Conservation (phyloP, 345 rosid species). For the Ricinus communis region DNA sequence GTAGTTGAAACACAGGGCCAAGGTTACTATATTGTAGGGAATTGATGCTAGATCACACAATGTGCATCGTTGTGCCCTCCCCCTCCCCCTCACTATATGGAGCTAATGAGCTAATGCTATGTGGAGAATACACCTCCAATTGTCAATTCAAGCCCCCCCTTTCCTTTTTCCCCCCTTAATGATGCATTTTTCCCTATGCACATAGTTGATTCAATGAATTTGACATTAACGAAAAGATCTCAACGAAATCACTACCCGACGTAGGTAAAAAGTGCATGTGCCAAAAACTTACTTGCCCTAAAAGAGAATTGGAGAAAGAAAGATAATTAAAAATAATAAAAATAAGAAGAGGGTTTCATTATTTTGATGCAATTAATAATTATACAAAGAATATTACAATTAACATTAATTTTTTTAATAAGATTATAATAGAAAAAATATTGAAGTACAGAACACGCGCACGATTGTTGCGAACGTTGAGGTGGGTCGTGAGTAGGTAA, state of each 20-base stretch:
- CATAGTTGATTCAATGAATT: slow-evolving; percentile 25
- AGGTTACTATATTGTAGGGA: too few relatives aligned
- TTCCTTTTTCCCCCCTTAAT: not conserved
- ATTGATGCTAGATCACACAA: too few relatives aligned
- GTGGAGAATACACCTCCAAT: not conserved
- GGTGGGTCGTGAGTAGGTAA: slow-evolving; percentile 17
- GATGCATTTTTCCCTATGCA: not conserved
- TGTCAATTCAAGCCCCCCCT: not conserved
- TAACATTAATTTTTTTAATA: too few relatives aligned
- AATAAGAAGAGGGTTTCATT: too few relatives aligned
- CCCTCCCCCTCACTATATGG: not conserved
- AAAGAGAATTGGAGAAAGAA: not conserved
- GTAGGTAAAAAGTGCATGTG: not conserved
- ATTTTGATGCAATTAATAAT: not conserved
- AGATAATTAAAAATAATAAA: not conserved
- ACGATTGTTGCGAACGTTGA: not conserved
- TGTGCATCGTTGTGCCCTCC: too few relatives aligned
- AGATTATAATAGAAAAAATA: too few relatives aligned
- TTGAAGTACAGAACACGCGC: too few relatives aligned
- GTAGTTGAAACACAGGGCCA: not conserved
- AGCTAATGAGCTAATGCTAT: not conserved
- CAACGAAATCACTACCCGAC: not conserved
- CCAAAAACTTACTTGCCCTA: too few relatives aligned
- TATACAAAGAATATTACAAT: too few relatives aligned
- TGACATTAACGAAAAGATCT: not conserved